A percentile compares a stretch with the other conserved stretches of the same genome.
Evolutionary conservation across 75 land plant genomes (phyloP).

Genomic region (Pseudotsuga menziesii): DNA sequence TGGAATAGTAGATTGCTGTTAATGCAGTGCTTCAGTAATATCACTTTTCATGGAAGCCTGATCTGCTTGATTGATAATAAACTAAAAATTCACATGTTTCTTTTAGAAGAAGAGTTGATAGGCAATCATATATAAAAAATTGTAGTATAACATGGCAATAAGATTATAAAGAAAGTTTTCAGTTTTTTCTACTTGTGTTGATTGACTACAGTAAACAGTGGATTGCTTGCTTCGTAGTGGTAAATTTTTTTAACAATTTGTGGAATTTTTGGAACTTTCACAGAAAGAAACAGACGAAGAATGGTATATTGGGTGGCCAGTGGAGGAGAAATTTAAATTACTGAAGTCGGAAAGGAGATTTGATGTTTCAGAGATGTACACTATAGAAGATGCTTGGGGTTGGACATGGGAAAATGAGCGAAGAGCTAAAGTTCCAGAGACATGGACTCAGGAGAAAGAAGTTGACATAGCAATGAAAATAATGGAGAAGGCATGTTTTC

Average conservation of each 20-base stretch:
- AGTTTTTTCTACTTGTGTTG: not conserved
- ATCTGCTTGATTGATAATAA: not conserved
- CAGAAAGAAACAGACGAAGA: conserved; percentile 25
- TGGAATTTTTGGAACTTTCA: conserved; percentile 1
- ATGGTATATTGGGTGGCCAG: conserved; percentile 18
- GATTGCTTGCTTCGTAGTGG: no score
- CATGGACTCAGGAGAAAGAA: conserved; percentile 94
- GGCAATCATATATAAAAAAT: not conserved
- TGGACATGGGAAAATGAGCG: conserved; percentile 98
- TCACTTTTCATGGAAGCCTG: conserved; percentile 1
- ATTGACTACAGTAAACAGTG: not conserved
- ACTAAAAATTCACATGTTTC: not conserved
- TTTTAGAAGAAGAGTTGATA: not conserved
- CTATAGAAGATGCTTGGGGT: conserved; percentile 97
- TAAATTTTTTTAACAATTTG: not conserved
- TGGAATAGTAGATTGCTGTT: not conserved
- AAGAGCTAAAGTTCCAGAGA: conserved; percentile 52
- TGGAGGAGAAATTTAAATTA: conserved; percentile 23
- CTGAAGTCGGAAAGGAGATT: conserved; percentile 36
- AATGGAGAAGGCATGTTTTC: conserved; percentile 67
- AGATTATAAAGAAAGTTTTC: not conserved
- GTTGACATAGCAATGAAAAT: conserved; percentile 90
- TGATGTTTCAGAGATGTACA: conserved; percentile 82
- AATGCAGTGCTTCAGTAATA: not conserved
- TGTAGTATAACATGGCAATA: not conserved